Evolutionary conservation across 768 basidiomycete genomes (phyloP), one percentile per base, ranked within the genome.

Genomic region (Lactarius trivialis): DNA sequence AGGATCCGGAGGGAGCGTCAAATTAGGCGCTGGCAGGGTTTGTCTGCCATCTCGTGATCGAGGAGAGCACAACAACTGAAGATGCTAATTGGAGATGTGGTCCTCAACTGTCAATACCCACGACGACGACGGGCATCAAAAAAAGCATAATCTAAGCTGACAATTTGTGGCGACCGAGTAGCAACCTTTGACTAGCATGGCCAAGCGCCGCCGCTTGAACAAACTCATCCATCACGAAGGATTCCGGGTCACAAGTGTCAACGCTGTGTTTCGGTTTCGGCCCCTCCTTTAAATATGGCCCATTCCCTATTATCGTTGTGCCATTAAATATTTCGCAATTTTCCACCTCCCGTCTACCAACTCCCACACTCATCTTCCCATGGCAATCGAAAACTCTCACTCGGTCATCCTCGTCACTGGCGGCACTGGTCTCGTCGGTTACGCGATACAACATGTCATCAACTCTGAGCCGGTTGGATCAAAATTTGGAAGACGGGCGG

Each of bases 371-470:
- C 17, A 36, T n/a, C 52, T 41, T 28, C 36, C 52, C 50, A 62
- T 62, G 61, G 19, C 49, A 8, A 28, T 30, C 15, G 55, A 57
- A 15, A 51, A 37, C 4, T 30, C 62, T 26, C 57, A 53, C 30
- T 33, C 61, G 60, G 84, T 89, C 56, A 77, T 93, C 45, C 85
- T 93, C 61, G 88, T 93, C 68, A 93, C 91, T 50, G 91, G 91
- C 52, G 92, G 91, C 45, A 82, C 84, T 64, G 93, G 93, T 21
- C 84, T 95, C 55, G 91, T 95, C 37, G 93, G 93, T n/a, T 82
- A 82, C 68, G 93, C 85, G 34, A 89, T 96, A 70, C 76, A 87
- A 70, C 79, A 88, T 70, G 76, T 92, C 43, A 84, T 95, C 72
- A 81, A 91, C 36, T 85, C 81, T 11, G 93, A 96, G 69, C 84